Base-by-base conservation (phyloP, 1,284 basidiomycete species). In the Lentinus polychrous region DNA sequence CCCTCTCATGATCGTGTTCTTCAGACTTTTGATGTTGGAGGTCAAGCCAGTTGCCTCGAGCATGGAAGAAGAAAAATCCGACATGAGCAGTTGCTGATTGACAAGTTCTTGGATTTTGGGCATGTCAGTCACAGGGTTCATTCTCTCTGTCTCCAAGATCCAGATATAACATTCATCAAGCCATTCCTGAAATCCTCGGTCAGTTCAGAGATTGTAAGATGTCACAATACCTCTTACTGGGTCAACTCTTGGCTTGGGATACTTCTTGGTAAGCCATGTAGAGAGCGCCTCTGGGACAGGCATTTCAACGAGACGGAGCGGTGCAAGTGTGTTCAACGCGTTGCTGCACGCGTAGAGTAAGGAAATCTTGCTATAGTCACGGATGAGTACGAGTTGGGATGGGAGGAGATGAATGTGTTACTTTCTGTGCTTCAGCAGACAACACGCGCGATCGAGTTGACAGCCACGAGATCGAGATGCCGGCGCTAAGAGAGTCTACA, bases 51-150 rank as follows among this genome's bases (percentile, higher is more conserved):
- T 86, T 0, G 78, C 76, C 15, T 68, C 70, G 0, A 78, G 60
- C 72, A 83, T 86, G 2, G 85, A 88, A 58, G 86, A 84, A 8
- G 60, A 58, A 40, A 90, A 74, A 55, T 80, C 75, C 0, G 86
- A 89, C 53, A 78, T 72, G 8, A 90, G 72, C n/a, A 90, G 73
- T 56, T 90, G 86, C 1, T 62, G 51, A 54, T 83, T 75, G 44
- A 89, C 71, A 40, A 75, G 67, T 2, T 71, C 55, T 44, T 77
- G 67, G 51, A 80, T 75, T 18, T 66, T 62, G 37, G 73, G 63
- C 54, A 81, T 72, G 44, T 81, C 63, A 0, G 54, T 67, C 17
- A 62, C 58, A 17, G 76, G 74, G 48, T 75, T 64, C 18, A 80
- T 61, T 22, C 70, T 53, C 41, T 76, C 66, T 46, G 82, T 75